phyloP scores from a whole-genome alignment of 169 alveolate genomes.

The Plasmodium relictum region DNA sequence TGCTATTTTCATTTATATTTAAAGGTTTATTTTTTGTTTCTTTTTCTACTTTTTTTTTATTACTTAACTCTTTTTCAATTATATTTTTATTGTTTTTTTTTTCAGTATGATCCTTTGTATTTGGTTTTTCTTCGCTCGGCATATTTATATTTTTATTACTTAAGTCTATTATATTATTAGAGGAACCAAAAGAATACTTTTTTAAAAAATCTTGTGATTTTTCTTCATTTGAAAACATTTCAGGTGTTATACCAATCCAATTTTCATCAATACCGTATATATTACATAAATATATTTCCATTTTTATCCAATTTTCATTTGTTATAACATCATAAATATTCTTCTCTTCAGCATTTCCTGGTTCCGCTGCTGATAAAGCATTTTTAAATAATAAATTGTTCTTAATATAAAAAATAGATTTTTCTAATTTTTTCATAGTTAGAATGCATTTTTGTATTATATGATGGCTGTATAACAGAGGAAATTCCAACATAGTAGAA shows the following conservation, averaged over 20 bases:
- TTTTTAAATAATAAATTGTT: constrained; percentile 37
- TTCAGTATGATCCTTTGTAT: not conserved
- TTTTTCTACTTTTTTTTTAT: not conserved
- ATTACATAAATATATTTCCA: constrained; percentile 74
- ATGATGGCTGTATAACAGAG: constrained; percentile 49
- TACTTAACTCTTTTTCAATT: not conserved
- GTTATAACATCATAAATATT: constrained; percentile 46
- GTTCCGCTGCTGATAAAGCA: constrained; percentile 5
- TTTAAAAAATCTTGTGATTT: constrained; percentile 14
- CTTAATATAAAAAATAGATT: constrained; percentile 70
- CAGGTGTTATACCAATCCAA: constrained; percentile 75
- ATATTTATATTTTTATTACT: not conserved
- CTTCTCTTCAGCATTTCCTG: constrained; percentile 35
- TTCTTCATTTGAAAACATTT: constrained; percentile 39
- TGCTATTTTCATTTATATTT: no score
- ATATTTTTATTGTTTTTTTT: not conserved
- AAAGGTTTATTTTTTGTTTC: not conserved
- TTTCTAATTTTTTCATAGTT: constrained; percentile 74
- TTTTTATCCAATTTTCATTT: constrained; percentile 66
- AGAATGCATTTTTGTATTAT: constrained; percentile 73
- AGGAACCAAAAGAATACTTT: constrained; percentile 20
- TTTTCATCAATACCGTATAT: constrained; percentile 64
- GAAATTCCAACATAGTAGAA: constrained; percentile 76
- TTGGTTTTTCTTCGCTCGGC: not conserved
- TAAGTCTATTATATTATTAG: not conserved